Evolutionary conservation across 306 rosid genomes (phyloP), one percentile per base, ranked within the genome.

Genomic region (Begonia masoniana): DNA sequence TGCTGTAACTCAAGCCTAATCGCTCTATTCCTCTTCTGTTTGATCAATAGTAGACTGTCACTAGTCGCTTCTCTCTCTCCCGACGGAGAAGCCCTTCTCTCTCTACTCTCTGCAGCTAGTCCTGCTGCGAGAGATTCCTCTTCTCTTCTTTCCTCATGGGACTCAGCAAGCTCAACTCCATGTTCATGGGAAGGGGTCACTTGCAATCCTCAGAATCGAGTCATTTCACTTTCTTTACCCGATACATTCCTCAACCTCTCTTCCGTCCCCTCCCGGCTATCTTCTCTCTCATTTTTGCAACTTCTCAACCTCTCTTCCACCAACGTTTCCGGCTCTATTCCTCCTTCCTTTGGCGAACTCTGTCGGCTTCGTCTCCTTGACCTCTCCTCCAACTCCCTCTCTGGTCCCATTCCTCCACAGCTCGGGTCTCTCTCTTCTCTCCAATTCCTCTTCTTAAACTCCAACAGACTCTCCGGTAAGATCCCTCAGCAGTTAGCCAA

Each of bases 241-340:
- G 80, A 91, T 49, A 67, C 74, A 51, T 91, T 83, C 54, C 88
- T 91, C 46, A 91, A 91, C 54, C 74, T 91, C 35, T 78, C 99
- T 10, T 75, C 69, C 62, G 43, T 91, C 10, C 94, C 99, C 35
- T 61, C 82, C 17, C 81, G 66, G 64, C 82, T 91, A 8, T 83
- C 95, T 5, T 81, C 93, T 60, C 77, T 91, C 45, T 78, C 99
- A 51, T 81, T 68, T 75, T 68, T 91, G 12, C 99, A 81, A 59
- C 96, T 91, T 62, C 96, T 91, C 41, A 91, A 91, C 55, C 99
- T 91, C 56, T 91, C 99, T 24, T 79, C 99, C 71, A 74, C 99
- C 43, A 91, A 91, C 71, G 59, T 86, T 10, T 91, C 99, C 14
- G 99, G 99, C 42, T 39, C 84, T 0, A 86, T 91, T 11, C 96